Evolutionary conservation across 176 grass and related monocot species (phyloP).

Genomic region (Rhynchospora breviuscula): DNA sequence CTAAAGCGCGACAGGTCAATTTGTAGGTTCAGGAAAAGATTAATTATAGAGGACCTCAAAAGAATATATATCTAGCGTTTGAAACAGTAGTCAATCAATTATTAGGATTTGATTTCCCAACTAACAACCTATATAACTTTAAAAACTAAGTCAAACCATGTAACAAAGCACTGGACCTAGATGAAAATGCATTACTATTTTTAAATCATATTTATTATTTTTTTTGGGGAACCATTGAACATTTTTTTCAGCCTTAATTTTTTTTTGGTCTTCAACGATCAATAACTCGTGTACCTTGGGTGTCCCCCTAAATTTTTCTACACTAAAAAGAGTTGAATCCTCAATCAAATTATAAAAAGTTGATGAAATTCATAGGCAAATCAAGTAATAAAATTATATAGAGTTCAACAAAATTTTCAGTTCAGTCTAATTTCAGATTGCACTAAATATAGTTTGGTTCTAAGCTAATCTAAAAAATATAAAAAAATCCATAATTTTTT

Average conservation of each 20-base stretch:
- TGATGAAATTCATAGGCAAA: neutral
- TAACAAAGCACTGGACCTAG: conserved; percentile 9
- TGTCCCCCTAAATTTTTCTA: neutral
- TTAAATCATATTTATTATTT: neutral
- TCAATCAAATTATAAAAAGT: neutral
- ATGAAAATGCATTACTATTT: conserved; percentile 15
- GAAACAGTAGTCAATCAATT: conserved; percentile 31
- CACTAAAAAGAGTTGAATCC: neutral
- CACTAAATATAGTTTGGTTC: no score
- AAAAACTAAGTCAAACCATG: conserved; percentile 19
- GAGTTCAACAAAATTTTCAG: no score
- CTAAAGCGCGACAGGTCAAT: conserved; percentile 12
- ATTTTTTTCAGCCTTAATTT: neutral
- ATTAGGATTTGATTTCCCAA: conserved; percentile 37
- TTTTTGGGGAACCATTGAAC: neutral
- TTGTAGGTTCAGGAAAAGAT: conserved; percentile 9
- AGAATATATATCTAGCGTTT: neutral
- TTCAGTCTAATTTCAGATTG: no score
- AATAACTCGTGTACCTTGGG: neutral
- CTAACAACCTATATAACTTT: conserved; percentile 9
- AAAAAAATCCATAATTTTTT: no score
- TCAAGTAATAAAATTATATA: no score
- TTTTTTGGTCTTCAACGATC: neutral
- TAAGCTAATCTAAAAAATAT: no score
- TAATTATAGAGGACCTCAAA: neutral